Base-by-base conservation (phyloP, 495 filamentous ascomycete species). In the Podospora comata region DNA sequence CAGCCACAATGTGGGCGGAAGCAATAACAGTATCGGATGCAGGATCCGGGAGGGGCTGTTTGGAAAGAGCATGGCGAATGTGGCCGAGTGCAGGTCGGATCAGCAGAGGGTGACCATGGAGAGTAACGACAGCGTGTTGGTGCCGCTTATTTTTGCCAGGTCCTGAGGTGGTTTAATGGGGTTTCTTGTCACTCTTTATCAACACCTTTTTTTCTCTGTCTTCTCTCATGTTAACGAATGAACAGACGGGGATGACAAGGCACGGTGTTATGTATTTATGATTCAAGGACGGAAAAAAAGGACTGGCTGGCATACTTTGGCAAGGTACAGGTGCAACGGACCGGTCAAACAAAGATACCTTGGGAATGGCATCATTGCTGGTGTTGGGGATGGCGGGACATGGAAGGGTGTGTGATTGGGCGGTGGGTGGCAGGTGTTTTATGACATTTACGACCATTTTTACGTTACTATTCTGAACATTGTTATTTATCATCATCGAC, bases 131-230 rank as follows among this genome's bases (percentile, higher is more conserved):
- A 61, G n/a, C 15, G 65, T 74, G 30, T 58, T 81, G 69, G 84
- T 85, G 62, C 84, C 84, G 68, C 75, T 86, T 65, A 80, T 86
- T 71, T 84, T 85, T 66, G 84, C 80, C 75, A 79, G 83, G 66
- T 72, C 73, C 28, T 75, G 56, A 48, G 54, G 34, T 6, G 54
- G 34, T 32, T 32, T 4, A 32, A 32, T 32, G 58, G 28, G 30
- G 27, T 48, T 70, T 62, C 55, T 54, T 57, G 39, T 48, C 39
- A 48, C 13, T 48, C 39, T 3, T 48, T 48, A 48, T 48, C 15
- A 11, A 16, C 6, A 11, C 13, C 15, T 57, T 69, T 64, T 64
- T 53, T 65, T 65, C 60, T 34, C 26, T 48, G 63, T 70, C 67
- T 65, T 56, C 19, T n/a, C 34, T 30, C 30, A 27, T 30, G 16